Evolutionary conservation across 192 early-diverging fungal species (phyloP), one percentile per base, ranked within the genome.

Genomic region (Gryganskiella cystojenkinii): DNA sequence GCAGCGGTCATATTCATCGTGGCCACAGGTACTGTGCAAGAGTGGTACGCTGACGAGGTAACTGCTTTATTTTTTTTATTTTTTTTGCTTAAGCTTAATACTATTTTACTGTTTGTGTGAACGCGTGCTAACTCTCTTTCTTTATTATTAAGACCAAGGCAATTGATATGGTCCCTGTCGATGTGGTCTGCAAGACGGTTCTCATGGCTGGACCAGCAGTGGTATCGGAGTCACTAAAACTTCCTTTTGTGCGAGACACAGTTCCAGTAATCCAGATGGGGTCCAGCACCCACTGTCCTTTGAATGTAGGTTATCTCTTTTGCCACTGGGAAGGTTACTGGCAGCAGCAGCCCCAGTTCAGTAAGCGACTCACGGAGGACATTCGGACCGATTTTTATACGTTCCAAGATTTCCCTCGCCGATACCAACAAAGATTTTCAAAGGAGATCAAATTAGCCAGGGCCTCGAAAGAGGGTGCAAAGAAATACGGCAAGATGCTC

Each of bases 31-130:
- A 15, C 3, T 10, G 42, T 65, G 1, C 64, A 65, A 33, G 64
- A 65, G n/a, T 65, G 64, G 64, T 7, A 10, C 11, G 64, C 24
- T 15, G 52, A 54, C 20, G 51, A 51, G 47, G 49, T 64, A 53
- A 3, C 3, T 14, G 54, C n/a, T n/a, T n/a, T n/a, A n/a, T n/a
- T n/a, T n/a, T n/a, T n/a, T n/a, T n/a, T n/a, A n/a, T n/a, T n/a
- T n/a, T n/a, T n/a, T n/a, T n/a, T n/a, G n/a, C n/a, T n/a, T n/a
- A n/a, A n/a, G n/a, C n/a, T n/a, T n/a, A n/a, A n/a, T n/a, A n/a
- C n/a, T n/a, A n/a, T n/a, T n/a, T n/a, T n/a, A n/a, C n/a, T n/a
- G n/a, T n/a, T n/a, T n/a, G n/a, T n/a, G n/a, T n/a, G n/a, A n/a
- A n/a, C n/a, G n/a, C n/a, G n/a, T n/a, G n/a, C n/a, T n/a, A n/a